These are phyloP conservation scores for Pseudopithomyces chartarum DNA, from an alignment of 2,329 filamentous ascomycete genomes.

Conservation along the genomic window DNA sequence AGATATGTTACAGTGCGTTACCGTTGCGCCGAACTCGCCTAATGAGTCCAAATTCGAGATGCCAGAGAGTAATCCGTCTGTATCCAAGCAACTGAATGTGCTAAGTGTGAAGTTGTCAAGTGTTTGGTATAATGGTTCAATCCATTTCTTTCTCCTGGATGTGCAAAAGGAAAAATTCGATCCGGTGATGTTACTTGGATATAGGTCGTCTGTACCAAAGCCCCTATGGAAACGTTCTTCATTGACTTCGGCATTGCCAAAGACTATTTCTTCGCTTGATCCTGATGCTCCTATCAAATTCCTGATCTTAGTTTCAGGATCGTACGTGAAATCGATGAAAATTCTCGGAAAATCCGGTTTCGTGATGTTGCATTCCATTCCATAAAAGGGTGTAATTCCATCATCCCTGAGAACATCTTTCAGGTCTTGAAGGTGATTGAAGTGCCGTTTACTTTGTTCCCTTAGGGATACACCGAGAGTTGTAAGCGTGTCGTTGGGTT, in stretches of 20 bases:
- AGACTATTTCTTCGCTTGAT: neutral
- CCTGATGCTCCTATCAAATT: neutral
- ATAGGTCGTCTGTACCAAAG: neutral
- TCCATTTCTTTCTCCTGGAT: neutral
- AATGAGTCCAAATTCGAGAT: neutral
- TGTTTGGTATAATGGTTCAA: neutral
- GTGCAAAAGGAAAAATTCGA: neutral
- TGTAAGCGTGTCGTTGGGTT: neutral
- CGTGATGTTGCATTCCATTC: neutral
- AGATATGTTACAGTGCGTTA: neutral
- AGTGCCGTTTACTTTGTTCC: neutral
- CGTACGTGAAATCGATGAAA: neutral
- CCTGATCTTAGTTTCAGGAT: neutral
- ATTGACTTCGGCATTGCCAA: neutral
- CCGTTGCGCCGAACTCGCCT: neutral
- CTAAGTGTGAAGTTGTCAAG: neutral
- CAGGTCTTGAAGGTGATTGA: neutral
- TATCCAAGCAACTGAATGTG: neutral
- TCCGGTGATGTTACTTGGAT: neutral
- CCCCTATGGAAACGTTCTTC: neutral
- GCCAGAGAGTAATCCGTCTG: neutral
- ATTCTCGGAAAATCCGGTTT: neutral
- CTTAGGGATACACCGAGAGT: neutral
- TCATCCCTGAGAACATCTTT: neutral
- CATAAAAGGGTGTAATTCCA: neutral